Evolutionary conservation across 371 early-diverging fungal genomes (phyloP), one percentile per base, ranked within the genome.

Genomic region (Mucor racemosus): DNA sequence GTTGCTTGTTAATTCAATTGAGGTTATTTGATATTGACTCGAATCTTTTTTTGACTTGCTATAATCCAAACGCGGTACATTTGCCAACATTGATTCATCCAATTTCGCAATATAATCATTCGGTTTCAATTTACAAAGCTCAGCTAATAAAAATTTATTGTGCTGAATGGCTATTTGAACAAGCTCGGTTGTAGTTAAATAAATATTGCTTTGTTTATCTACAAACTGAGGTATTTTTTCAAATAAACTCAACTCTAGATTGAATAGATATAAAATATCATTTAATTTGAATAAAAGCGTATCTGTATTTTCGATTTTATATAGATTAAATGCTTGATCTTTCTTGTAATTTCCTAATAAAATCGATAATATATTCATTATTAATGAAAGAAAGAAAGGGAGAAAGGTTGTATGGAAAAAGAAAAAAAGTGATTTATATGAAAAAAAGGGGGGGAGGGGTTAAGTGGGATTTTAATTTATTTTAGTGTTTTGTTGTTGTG

Each of bases 81-180:
- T 64, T 19, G 65, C 65, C 15, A 79, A 39, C 9, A 81, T 73
- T 9, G 72, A 71, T 48, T 81, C 73, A 19, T 74, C 81, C n/a
- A 76, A 41, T 11, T 72, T 68, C 26, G 79, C 71, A 44, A 65
- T 63, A 59, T 78, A 76, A 42, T 81, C 81, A 35, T 62, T 70
- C 19, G 69, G 68, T 36, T 77, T 80, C n/a, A 80, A 58, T 54
- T 80, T 80, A 35, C 81, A 80, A 9, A 80, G 69, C 56, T 80
- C 81, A 19, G 77, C 79, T 31, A 81, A 19, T 15, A 62, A n/a
- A 19, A 67, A 67, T 26, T 67, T 67, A 46, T 62, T 62, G 40
- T 67, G 68, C 21, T 58, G 56, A 4, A 67, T 58, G n/a, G 68
- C 68, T 17, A 67, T 17, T 48, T n/a, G 17, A 21, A 34, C 62